Base-by-base conservation (phyloP, 2,329 filamentous ascomycete genomes). In the Talaromyces albobiverticillius region DNA sequence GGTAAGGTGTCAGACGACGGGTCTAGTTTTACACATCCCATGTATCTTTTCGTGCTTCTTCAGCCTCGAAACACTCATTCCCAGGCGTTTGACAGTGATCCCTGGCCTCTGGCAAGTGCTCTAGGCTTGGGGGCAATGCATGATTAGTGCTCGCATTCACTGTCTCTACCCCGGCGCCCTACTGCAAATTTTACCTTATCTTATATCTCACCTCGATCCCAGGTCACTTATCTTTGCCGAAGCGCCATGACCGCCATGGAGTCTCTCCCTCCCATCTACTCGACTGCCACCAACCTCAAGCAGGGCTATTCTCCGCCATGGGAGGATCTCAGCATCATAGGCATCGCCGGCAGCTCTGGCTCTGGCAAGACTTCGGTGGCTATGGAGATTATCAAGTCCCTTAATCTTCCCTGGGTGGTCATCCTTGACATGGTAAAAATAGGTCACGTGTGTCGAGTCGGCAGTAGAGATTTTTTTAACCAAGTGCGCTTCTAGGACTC, bases 361-460 rank as follows among this genome's bases (percentile, higher is more conserved):
- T 97, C 93, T 23, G 86, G 93, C 55, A 99, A 99, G 79, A 96
- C 93, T 6, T 96, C 92, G 6, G 77, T 99, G 51, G 92, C 94
- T 29, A 83, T 95, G 69, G 90, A 93, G 60, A 96, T 99, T 63
- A 89, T 97, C 60, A 87, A 83, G 64, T 87, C 89, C 65, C 77
- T 99, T 64, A 96, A 94, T 73, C 77, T 99, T 60, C 94, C 94
- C 54, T 99, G 94, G 93, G 94, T 99, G 58, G 92, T 96, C 47
- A 96, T 99, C 72, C 75, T 99, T 64, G 95, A 92, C 40, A 97
- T 99, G 87, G 90, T 93, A 80, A 67, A n/a, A 76, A 67, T 55
- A 54, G 42, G 38, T 40, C 46, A 49, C 45, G 50, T 38, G 50
- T 29, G 38, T 29, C 13, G n/a, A 26, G 29, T 46, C 13, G 40